phyloP scores from a whole-genome alignment of 139 green algal genomes.

The Chlamydomonas sp. region DNA sequence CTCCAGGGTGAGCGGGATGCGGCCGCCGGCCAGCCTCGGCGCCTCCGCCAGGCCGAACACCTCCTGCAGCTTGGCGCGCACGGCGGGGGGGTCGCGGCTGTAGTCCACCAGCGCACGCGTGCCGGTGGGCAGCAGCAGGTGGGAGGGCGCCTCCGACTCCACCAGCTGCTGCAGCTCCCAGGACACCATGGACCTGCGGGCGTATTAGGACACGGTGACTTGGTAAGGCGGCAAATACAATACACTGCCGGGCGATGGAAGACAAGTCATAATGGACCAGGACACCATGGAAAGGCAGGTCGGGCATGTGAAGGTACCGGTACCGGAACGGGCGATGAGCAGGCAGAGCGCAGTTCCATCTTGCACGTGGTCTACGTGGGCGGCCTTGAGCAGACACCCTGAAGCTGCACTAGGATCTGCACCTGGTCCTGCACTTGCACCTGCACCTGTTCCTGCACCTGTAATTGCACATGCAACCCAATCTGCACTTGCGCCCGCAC shows the following conservation, averaged over 20 bases:
- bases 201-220: not conserved
- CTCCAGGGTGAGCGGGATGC: conserved; percentile 57
- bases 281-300: too few relatives aligned
- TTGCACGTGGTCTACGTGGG: too few relatives aligned
- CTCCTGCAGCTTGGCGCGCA: conserved; percentile 48
- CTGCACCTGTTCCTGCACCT: too few relatives aligned
- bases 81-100: conserved; percentile 25
- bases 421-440: too few relatives aligned
- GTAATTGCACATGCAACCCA: too few relatives aligned
- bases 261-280: too few relatives aligned
- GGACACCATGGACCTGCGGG: conserved; percentile 28
- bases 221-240: conserved; percentile 15
- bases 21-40: conserved; percentile 50
- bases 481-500: not conserved
- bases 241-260: not conserved
- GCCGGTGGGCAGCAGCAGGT: conserved; percentile 53
- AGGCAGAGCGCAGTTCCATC: not conserved
- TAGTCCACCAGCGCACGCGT: conserved; percentile 51
- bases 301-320: not conserved
- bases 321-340: not conserved
- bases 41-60: conserved; percentile 63
- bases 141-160: conserved; percentile 51
- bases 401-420: too few relatives aligned
- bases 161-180: conserved; percentile 47
- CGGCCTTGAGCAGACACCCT: too few relatives aligned